Base-by-base conservation (phyloP, 495 filamentous ascomycete genomes). In the Elaphomyces granulatus region DNA sequence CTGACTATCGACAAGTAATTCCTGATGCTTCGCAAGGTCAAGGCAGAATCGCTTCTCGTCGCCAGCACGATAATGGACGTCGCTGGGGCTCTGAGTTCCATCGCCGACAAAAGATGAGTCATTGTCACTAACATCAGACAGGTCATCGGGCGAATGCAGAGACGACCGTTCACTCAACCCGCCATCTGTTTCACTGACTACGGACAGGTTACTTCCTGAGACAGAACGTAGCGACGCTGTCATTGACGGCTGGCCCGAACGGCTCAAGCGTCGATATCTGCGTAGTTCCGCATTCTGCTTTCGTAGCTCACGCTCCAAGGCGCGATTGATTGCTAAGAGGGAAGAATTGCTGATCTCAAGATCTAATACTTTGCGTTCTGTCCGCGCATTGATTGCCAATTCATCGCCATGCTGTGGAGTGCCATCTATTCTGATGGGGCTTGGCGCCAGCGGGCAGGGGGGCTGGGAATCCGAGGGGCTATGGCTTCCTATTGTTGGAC, bases 341-440 rank as follows among this genome's bases (percentile, higher is more conserved):
- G 86, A 94, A 2, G 85, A 88, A 47, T 99, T 99, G 45, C 83
- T 93, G 43, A 99, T 99, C 52, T 99, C 83, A n/a, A 99, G 66
- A 55, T 99, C 90, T 47, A 96, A 66, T 20, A 99, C 87, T 58
- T 95, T 96, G 41, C 90, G 77, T 58, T 95, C 90, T 4, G 83
- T 77, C 12, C 90, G 76, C 4, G 90, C 90, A 56, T 82, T 88
- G 8, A 81, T 70, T 2, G 87, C 85, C 7, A 78, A 60, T 28
- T 87, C 83, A 37, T 67, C 79, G 38, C 72, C 56, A 17, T 71
- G 69, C 38, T 72, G 72, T 8, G 67, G 21, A 66, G 61, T 8
- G 60, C 50, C 18, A 30, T 66, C 58, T 3, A 58, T 51, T 32
- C 65, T 69, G 0, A 59, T 56, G 4, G 68, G 68, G 35, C 66